Conservation (phyloP, 331 rosid species). For the Erythrophleum ivorense region DNA sequence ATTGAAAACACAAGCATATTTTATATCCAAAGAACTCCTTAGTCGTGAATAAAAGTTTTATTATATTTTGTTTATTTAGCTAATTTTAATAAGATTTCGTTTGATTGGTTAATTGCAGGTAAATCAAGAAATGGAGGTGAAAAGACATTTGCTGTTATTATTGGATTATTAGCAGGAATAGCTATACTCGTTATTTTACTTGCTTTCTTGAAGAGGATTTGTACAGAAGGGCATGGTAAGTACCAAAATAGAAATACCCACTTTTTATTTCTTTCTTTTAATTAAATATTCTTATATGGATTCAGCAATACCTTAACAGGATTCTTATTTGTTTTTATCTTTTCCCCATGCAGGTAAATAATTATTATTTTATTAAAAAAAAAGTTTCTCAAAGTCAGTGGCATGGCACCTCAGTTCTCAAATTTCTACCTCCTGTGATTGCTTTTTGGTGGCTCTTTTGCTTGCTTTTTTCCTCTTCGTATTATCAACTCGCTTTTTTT, state of each 20-base stretch:
- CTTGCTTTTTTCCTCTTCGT: background rate
- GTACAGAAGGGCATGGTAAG: conserved; percentile 48
- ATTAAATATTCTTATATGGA: background rate
- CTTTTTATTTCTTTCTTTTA: background rate
- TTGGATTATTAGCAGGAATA: conserved; percentile 74
- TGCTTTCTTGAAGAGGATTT: conserved; percentile 60
- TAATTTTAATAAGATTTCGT: no score
- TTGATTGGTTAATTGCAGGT: conserved; percentile 42
- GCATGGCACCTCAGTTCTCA: conserved; percentile 15
- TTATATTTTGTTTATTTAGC: no score
- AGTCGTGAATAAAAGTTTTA: background rate
- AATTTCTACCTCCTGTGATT: background rate
- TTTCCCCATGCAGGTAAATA: conserved; percentile 57
- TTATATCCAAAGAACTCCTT: background rate
- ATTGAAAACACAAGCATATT: background rate
- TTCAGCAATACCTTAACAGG: background rate
- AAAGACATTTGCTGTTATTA: conserved; percentile 72
- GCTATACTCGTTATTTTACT: conserved; percentile 69
- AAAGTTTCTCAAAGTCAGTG: conserved; percentile 15
- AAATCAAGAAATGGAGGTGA: conserved; percentile 50
- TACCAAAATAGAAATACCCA: background rate
- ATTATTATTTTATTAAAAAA: background rate
- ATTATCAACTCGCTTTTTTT: background rate
- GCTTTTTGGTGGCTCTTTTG: conserved; percentile 43
- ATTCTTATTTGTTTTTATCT: conserved; percentile 1